Conservation (phyloP, 441 rosid species). For the Pelargonium australe region DNA sequence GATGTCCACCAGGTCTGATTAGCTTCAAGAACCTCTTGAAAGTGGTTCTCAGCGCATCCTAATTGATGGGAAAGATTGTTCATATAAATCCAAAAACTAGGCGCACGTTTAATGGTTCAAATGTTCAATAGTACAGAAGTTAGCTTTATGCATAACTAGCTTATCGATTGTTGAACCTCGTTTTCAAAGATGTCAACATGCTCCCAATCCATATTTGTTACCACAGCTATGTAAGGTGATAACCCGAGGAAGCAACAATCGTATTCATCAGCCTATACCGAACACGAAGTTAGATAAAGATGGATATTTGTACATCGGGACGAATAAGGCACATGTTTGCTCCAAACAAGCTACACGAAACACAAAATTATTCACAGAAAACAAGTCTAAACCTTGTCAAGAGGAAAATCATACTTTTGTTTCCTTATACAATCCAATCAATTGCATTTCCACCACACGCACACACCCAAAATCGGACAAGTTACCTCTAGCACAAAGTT, state of each 20-base stretch:
- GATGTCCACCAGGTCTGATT: slow-evolving; percentile 28
- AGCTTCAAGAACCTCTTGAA: slow-evolving; percentile 26
- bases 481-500: slow-evolving; percentile 31
- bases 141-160: not conserved
- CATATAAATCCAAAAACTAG: not conserved
- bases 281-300: not conserved
- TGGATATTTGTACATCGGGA: too few relatives aligned
- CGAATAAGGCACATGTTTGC: not conserved
- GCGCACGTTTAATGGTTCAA: not conserved
- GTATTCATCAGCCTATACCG: slow-evolving; percentile 30
- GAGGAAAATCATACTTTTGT: not conserved
- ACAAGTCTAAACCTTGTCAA: not conserved
- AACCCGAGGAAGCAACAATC: slow-evolving; percentile 31
- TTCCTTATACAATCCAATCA: slow-evolving; percentile 2
- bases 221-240: slow-evolving; percentile 27
- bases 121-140: not conserved
- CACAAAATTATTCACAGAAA: not conserved
- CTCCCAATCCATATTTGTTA: slow-evolving; percentile 33
- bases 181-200: slow-evolving; percentile 29
- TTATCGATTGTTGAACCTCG: slow-evolving; percentile 20
- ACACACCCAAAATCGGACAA: not conserved
- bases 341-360: not conserved
- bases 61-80: not conserved
- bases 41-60: slow-evolving; percentile 23
- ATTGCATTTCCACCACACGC: slow-evolving; percentile 8